Conservation (phyloP, 2,329 filamentous ascomycete species). For the Verticillium longisporum region DNA sequence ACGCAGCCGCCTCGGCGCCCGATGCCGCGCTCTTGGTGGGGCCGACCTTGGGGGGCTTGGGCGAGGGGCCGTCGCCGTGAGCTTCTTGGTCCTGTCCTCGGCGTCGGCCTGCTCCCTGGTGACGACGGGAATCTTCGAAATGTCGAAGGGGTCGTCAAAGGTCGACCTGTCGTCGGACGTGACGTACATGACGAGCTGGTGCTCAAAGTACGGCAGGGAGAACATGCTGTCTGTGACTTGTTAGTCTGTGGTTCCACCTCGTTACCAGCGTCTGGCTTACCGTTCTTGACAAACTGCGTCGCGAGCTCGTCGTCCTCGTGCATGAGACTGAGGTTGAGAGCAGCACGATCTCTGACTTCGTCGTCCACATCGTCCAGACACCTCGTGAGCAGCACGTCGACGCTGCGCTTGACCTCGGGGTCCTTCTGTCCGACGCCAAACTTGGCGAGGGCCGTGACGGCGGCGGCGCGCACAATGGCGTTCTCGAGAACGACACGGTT, state of each 20-base stretch:
- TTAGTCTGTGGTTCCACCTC: background rate
- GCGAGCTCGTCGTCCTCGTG: slow-evolving; percentile 84
- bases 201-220: slow-evolving; percentile 88
- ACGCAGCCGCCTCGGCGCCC: slow-evolving; percentile 67
- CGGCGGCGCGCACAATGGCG: slow-evolving; percentile 87
- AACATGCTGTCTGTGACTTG: slow-evolving; percentile 74
- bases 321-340: slow-evolving; percentile 88
- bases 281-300: slow-evolving; percentile 76
- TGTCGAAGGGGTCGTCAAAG: slow-evolving; percentile 82
- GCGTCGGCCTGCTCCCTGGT: slow-evolving; percentile 94
- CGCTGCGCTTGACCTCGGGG: slow-evolving; percentile 91
- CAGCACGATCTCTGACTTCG: slow-evolving; percentile 92
- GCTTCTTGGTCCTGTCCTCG: slow-evolving; percentile 94
- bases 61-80: slow-evolving; percentile 82
- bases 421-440: slow-evolving; percentile 97
- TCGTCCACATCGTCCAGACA: slow-evolving; percentile 97
- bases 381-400: slow-evolving; percentile 83
- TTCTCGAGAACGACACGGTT: slow-evolving; percentile 97
- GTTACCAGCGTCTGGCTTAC: slow-evolving; percentile 32
- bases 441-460: slow-evolving; percentile 91
- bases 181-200: slow-evolving; percentile 96
- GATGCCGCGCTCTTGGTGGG: slow-evolving; percentile 64
- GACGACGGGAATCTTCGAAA: slow-evolving; percentile 84
- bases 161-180: slow-evolving; percentile 83
- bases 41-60: slow-evolving; percentile 84